Evolutionary conservation across 106 monocot genomes (phyloP).

Genomic region (Apostasia shenzhenica): DNA sequence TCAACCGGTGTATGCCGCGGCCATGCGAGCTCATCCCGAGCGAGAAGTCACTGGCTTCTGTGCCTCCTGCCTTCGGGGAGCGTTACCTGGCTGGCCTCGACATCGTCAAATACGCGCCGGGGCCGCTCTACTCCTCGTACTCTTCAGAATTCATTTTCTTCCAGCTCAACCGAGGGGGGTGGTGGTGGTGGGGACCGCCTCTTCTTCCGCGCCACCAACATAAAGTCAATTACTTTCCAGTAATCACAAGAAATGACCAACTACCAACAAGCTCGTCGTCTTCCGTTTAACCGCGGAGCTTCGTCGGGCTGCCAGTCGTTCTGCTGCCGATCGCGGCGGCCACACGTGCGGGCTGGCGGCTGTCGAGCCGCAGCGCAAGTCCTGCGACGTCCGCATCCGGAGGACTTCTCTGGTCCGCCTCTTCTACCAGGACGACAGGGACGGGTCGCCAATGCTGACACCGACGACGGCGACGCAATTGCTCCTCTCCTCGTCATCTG

Average conservation of each 20-base stretch:
- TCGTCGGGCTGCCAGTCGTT: conserved; percentile 75
- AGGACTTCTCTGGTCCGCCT: conserved; percentile 40
- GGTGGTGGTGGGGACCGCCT: conserved; percentile 2
- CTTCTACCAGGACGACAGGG: conserved; percentile 36
- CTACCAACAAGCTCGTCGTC: conserved; percentile 4
- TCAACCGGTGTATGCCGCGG: conserved; percentile 12
- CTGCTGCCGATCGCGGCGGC: conserved; percentile 27
- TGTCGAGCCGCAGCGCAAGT: conserved; percentile 45
- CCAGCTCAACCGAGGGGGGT: conserved; percentile 4
- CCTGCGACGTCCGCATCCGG: conserved; percentile 44
- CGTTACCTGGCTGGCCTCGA: conserved; percentile 54
- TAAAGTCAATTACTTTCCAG: not conserved
- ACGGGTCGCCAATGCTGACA: not conserved
- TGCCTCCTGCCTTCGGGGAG: conserved; percentile 76
- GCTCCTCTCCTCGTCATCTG: not conserved
- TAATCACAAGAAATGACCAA: too few species aligned
- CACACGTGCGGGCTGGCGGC: not conserved
- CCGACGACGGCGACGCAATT: not conserved
- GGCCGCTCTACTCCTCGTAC: conserved; percentile 21
- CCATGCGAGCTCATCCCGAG: conserved; percentile 52
- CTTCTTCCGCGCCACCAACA: not conserved
- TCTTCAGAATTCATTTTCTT: conserved; percentile 47
- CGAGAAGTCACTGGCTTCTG: conserved; percentile 69
- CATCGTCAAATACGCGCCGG: conserved; percentile 24
- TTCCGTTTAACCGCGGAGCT: conserved; percentile 34